Evolutionary conservation across 2,329 filamentous ascomycete species (phyloP).

Genomic region (Sporothrix curviconia): DNA sequence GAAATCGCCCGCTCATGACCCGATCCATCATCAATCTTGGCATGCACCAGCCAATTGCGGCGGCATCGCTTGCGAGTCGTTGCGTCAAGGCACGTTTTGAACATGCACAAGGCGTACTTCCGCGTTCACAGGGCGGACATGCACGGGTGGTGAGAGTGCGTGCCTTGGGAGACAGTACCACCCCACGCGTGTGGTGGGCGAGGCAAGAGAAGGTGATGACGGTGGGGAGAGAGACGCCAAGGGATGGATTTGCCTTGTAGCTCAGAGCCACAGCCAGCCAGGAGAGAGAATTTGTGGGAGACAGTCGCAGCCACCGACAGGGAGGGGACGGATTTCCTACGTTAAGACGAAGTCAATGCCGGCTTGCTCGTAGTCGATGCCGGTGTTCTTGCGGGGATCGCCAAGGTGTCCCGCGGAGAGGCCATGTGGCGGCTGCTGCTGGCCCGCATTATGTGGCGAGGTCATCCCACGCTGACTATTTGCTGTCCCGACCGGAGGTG

Average conservation of each 20-base stretch:
- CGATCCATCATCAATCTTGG: no score
- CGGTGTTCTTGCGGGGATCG: constrained; percentile 30
- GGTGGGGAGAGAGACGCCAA: background rate
- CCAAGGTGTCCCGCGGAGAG: constrained; percentile 8
- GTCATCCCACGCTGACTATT: constrained; percentile 19
- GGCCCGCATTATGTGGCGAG: constrained; percentile 6
- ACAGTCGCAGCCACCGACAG: constrained; percentile 4
- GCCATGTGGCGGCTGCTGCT: background rate
- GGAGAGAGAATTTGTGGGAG: background rate
- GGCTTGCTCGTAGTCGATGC: constrained; percentile 69
- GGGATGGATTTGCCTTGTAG: no score
- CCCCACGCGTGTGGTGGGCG: no score
- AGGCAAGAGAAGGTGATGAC: background rate
- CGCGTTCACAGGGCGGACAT: no score
- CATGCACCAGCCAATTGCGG: no score
- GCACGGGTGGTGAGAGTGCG: no score
- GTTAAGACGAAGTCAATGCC: constrained; percentile 87
- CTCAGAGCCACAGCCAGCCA: background rate
- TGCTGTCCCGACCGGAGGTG: constrained; percentile 29
- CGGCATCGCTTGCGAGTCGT: no score
- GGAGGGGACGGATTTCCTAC: constrained; percentile 59
- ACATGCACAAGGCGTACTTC: no score
- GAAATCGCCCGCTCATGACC: no score
- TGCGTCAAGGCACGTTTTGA: no score
- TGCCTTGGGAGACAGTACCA: no score